A percentile compares a stretch with the other conserved stretches of the same genome.
phyloP scores from a whole-genome alignment of 2,329 filamentous ascomycete genomes.

The Bipolaris zeicola region DNA sequence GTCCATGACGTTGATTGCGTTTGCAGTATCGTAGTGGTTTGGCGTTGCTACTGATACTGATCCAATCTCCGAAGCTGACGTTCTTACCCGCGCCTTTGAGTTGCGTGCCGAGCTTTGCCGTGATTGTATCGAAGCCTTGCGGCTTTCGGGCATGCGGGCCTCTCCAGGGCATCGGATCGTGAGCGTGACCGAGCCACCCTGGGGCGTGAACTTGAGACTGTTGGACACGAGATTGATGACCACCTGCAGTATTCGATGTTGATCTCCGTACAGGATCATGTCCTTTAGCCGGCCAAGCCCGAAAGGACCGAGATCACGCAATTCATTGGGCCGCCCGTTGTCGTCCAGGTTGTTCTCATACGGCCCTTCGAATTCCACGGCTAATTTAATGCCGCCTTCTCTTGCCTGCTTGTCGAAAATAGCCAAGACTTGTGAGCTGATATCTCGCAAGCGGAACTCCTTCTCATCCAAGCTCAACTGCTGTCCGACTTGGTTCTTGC shows the following conservation, averaged over 20 bases:
- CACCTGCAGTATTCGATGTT: conserved; percentile 89
- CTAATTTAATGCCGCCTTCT: conserved; percentile 76
- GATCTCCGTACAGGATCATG: conserved; percentile 90
- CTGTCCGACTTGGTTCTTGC: conserved; percentile 92
- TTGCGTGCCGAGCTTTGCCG: conserved; percentile 47
- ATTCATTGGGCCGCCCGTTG: conserved; percentile 41
- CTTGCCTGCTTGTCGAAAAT: conserved; percentile 91
- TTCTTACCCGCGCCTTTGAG: conserved; percentile 37
- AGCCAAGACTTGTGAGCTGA: conserved; percentile 78
- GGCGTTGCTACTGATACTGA: conserved; percentile 35
- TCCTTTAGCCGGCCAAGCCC: conserved; percentile 76
- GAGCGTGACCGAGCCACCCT: conserved; percentile 75
- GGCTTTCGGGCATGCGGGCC: conserved; percentile 49
- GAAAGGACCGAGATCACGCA: conserved; percentile 67
- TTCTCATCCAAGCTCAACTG: conserved; percentile 80
- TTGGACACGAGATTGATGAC: conserved; percentile 93
- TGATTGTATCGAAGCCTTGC: conserved; percentile 55
- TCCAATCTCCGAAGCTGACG: conserved; percentile 41
- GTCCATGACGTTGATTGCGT: conserved; percentile 52
- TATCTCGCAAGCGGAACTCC: conserved; percentile 83
- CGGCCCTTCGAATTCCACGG: conserved; percentile 70
- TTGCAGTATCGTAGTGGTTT: conserved; percentile 49
- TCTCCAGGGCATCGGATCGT: conserved; percentile 76
- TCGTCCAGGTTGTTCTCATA: conserved; percentile 48
- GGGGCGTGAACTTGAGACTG: conserved; percentile 86